Base-by-base conservation (phyloP, 2,329 filamentous ascomycete genomes). In the Blumeriella jaapii region DNA sequence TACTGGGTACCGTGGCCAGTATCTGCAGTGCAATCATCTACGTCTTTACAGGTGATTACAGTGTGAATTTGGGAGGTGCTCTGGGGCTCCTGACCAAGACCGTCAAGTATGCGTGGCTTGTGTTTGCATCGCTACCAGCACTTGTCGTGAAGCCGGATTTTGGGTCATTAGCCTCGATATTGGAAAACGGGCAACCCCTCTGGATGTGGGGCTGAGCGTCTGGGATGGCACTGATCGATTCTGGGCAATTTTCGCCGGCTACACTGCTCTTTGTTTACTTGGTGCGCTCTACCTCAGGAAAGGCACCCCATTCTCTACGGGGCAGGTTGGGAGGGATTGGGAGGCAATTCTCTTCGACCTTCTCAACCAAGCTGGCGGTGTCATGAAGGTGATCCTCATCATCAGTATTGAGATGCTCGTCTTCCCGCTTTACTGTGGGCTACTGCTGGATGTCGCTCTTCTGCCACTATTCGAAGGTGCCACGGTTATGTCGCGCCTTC, bases 361-460 rank as follows among this genome's bases (percentile, higher is more conserved):
- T 1, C 67, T 98, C 14, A 79, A 86, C 44, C 93, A 98, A 65
- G 91, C 91, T 30, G 93, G 91, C 26, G 91, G 93, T 10, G 89
- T 98, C 7, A 77, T 95, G 67, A 98, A 98, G 59, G 91, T 98
- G 14, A 93, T 98, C 32, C 64, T 96, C 41, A 96, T 98, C 52
- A 98, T 98, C 47, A 91, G 87, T 46, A 98, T 98, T 50, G 91
- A 98, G 62, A 98, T 98, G 91, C 77, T 98, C 22, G 77, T 87
- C 5, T 98, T 98, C 54, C 91, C 91, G 0, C 67, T 98, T 1
- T 98, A 98, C 57, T 98, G 91, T 52, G 91, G 91, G 4, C 67
- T 94, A 22, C 70, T 98, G 2, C 74, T 98, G 20, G 91, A 98
- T 55, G 61, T 84, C 29, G 91, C 91, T 4, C 67, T 96, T 31